A percentile compares a stretch with the other conserved stretches of the same genome.
phyloP scores from a whole-genome alignment of 1,284 basidiomycete genomes.

The Ustilago sp. region DNA sequence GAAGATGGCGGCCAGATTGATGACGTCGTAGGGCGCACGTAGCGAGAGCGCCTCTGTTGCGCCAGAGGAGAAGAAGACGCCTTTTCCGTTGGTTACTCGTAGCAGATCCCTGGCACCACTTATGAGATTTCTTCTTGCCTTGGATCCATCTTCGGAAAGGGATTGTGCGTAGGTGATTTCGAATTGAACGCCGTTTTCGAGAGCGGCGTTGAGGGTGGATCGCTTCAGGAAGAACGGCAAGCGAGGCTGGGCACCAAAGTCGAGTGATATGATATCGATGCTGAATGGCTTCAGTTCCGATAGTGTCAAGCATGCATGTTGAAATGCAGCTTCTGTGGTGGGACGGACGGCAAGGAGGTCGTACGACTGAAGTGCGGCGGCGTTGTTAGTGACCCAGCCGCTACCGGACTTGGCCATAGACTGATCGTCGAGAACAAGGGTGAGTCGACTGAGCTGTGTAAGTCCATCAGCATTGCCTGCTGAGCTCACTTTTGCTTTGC shows the following conservation, averaged over 20 bases:
- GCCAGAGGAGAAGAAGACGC: conserved; percentile 62
- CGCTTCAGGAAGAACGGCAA: conserved; percentile 84
- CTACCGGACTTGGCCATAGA: conserved; percentile 57
- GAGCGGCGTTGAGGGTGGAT: conserved; percentile 81
- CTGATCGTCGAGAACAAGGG: conserved; percentile 64
- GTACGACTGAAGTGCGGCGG: conserved; percentile 73
- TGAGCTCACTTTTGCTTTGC: conserved; percentile 17
- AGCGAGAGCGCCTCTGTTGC: conserved; percentile 54
- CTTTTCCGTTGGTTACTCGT: conserved; percentile 65
- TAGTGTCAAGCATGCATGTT: conserved; percentile 82
- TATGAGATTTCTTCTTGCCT: conserved; percentile 62
- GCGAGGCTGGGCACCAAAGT: conserved; percentile 78
- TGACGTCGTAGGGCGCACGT: conserved; percentile 64
- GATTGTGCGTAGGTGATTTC: conserved; percentile 77
- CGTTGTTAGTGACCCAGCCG: conserved; percentile 57
- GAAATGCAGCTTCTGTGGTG: conserved; percentile 79
- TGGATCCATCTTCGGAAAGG: conserved; percentile 27
- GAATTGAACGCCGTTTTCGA: conserved; percentile 85
- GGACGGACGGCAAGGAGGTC: conserved; percentile 82
- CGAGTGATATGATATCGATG: conserved; percentile 83
- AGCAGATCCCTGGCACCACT: conserved; percentile 61
- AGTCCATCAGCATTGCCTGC: conserved; percentile 8
- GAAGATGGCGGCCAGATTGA: conserved; percentile 64
- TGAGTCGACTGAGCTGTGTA: conserved; percentile 66
- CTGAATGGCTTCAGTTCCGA: conserved; percentile 82